A percentile compares a stretch with the other conserved stretches of the same genome.
Evolutionary conservation across 345 rosid species (phyloP).

Genomic region (Geranium rotundifolium): DNA sequence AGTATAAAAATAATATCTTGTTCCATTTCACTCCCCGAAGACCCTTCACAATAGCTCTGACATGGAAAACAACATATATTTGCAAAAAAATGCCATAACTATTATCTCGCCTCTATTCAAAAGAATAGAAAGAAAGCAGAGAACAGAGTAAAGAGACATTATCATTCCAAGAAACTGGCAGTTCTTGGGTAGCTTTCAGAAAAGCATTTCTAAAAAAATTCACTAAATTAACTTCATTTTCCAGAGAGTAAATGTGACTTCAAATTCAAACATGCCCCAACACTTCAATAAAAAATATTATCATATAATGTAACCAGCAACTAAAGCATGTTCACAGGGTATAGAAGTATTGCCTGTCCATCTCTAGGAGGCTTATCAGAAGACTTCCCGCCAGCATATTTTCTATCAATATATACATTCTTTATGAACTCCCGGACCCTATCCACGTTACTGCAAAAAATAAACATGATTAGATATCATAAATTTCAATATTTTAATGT

Average conservation of each 20-base stretch:
- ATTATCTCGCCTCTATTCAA: not conserved
- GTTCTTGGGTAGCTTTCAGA: too few species aligned
- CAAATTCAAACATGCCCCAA: not conserved
- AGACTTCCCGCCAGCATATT: constrained; percentile 56
- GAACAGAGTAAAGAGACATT: too few species aligned
- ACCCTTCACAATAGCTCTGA: not conserved
- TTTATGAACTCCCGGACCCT: constrained; percentile 83
- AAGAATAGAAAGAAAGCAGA: not conserved
- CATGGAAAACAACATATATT: not conserved
- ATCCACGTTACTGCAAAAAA: constrained; percentile 50
- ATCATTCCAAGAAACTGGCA: too few species aligned
- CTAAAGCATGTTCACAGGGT: not conserved
- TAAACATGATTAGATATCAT: constrained; percentile 7
- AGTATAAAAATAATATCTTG: not conserved
- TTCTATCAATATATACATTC: constrained; percentile 65
- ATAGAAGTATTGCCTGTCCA: constrained; percentile 40
- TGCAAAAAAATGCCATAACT: not conserved
- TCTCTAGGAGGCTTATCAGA: constrained; percentile 68
- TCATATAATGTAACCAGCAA: not conserved
- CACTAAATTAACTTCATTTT: not conserved
- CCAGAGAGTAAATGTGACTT: not conserved
- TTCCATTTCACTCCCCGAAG: not conserved
- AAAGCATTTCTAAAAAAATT: not conserved
- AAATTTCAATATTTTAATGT: constrained; percentile 1
- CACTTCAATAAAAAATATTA: not conserved